Evolutionary conservation across 305 asterid genomes (phyloP), one percentile per base, ranked within the genome.

Genomic region (Solanum hybrid): DNA sequence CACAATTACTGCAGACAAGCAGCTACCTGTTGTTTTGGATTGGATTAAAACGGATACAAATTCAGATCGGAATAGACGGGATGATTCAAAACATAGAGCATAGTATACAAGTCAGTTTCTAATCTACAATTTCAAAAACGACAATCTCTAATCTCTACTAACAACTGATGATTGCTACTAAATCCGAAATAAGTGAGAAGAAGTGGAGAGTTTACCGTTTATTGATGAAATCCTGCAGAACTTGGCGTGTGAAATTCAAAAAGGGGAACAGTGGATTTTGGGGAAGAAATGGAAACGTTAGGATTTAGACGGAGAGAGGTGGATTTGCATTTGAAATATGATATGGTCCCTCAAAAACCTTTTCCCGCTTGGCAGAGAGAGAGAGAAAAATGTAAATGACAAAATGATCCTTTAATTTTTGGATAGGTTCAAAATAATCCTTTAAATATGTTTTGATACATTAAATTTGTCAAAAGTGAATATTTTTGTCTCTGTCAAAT

Each of bases 291-390:
- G 75, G 28, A 31, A 7, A 84, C 39, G 87, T 82, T 82, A 10
- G 39, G 26, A 24, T 37, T 82, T 82, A 26, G 69, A 81, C 5
- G 5, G 35, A 81, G n/a, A 46, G 36, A 69, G 16, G 31, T 71
- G 75, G 88, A 85, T 51, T 85, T 85, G 88, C 42, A 26, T 85
- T 85, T 85, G 88, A 85, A 85, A 85, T 83, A 84, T 6, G 20
- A 29, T 31, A 31, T 11, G 88, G 87, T 85, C 88, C 46, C 31
- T 33, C 20, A 46, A 85, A 46, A 85, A 85, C 76, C 46, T 57
- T 85, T 85, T 85, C 88, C 88, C 88, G 88, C 88, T 85, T 22
- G 31, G 36, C 76, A 83, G 10, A 61, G 26, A 61, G 69, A 35
- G 10, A 16, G 4, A 42, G 4, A 37, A 8, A 31, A 75, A 75